A percentile compares a stretch with the other conserved stretches of the same genome.
Evolutionary conservation across 2,329 filamentous ascomycete species (phyloP).

Genomic region (Beauveria brongniartii): DNA sequence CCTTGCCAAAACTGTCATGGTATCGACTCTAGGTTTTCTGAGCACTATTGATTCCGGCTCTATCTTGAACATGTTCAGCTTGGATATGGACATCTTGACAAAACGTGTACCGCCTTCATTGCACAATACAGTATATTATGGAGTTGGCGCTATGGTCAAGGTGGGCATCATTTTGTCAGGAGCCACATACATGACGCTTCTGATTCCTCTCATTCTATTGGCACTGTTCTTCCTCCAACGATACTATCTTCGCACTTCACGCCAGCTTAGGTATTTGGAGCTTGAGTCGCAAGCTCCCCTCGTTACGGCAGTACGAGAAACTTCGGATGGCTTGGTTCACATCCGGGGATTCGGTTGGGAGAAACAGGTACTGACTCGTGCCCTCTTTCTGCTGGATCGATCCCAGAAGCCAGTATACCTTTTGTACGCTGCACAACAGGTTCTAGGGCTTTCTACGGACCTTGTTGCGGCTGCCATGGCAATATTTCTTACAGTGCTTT

Average conservation of each 20-base stretch:
- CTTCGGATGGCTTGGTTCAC: not conserved
- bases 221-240: not conserved
- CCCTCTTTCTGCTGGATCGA: not conserved
- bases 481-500: not conserved
- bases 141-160: not conserved
- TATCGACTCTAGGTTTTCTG: not conserved
- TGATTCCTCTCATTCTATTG: not conserved
- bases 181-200: not conserved
- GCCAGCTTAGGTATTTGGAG: not conserved
- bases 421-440: not conserved
- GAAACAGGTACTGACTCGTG: rapidly evolving
- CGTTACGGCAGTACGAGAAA: not conserved
- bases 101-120: not conserved
- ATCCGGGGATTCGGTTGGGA: conserved; percentile 1
- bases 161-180: not conserved
- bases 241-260: conserved; percentile 2
- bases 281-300: not conserved
- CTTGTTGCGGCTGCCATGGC: not conserved
- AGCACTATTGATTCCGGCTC: not conserved
- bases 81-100: not conserved
- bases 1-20: not conserved
- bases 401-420: conserved; percentile 1
- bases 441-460: not conserved
- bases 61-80: not conserved
- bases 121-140: not conserved